Evolutionary conservation across 2,329 filamentous ascomycete species (phyloP), one percentile per base, ranked within the genome.

Genomic region (Epicoccum nigrum): DNA sequence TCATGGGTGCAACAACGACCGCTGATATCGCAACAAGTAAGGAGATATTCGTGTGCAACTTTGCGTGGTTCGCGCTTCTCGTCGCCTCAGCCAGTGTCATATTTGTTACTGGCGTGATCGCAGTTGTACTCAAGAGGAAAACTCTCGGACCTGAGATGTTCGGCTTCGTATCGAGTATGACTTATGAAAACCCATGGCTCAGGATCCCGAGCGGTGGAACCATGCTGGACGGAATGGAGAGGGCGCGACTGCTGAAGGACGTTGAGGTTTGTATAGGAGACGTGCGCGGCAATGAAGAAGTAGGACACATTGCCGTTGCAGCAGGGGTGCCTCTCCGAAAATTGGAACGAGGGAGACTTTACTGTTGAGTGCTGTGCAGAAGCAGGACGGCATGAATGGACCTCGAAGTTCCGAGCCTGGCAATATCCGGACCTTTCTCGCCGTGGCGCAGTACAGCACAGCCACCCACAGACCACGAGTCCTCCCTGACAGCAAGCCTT

Each of bases 291-390:
- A 44, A 68, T 1, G 46, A 59, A 4, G 59, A 67, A 1, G 50
- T 73, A n/a, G 72, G 71, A 1, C 71, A 74, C 33, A 66, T 74
- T 31, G 71, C 70, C 0, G 56, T 75, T n/a, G 67, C 71, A 12
- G 63, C 69, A 0, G 68, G 68, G 1, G 60, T 63, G 4, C 62
- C 66, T 2, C 1, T 67, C 12, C 59, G 64, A 2, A 64, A 64
- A 33, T 35, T 71, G 7, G 67, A 71, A 28, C 41, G 60, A 50
- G 66, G 56, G 7, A 62, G 67, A 11, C 58, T 69, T 2, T 68
- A 70, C 39, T 46, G 23, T 38, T 69, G 43, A 65, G 23, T 8
- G 16, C n/a, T 34, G 23, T 9, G 4, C 21, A 7, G 28, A 34
- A n/a, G 15, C n/a, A 13, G 30, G 27, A 7, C 17, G 11, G 53